Evolutionary conservation across 2,329 filamentous ascomycete species (phyloP), one percentile per base, ranked within the genome.

Genomic region (Colletotrichum paranaense): DNA sequence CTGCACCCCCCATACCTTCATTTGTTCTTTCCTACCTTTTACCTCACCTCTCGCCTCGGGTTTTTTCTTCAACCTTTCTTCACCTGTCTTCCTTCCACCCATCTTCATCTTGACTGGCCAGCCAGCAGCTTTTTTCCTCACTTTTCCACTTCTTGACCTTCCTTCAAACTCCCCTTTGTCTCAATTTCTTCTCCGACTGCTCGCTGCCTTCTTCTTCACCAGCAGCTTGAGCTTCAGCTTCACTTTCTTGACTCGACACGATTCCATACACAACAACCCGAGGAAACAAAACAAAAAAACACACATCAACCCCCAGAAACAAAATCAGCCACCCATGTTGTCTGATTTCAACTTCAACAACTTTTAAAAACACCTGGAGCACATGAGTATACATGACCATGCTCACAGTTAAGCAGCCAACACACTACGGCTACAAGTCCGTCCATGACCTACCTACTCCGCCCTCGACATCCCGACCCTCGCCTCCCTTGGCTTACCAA

Each of bases 391-490:
- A 79, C 66, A 79, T 76, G 82, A 90, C 84, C 84, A 90, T 91
- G 88, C 89, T 90, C 86, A 90, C 88, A 83, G 83, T 87, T 80
- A 90, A 86, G 84, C 88, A 91, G 87, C 87, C 88, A 84, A 83
- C 84, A 81, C 85, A 86, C 77, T 87, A 88, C 88, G 88, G 88
- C 85, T 89, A 89, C 84, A 86, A 85, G 85, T 87, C 88, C 81
- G 85, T 88, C 86, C 87, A 91, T 90, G 89, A 91, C 82, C 84
- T 90, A 79, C 89, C 88, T 78, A 90, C 87, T 82, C 88, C 88
- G 80, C 88, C 88, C 73, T 86, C 84, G 76, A 87, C 86, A 74
- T 87, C 85, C 78, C 87, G 87, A 84, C 83, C 85, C 79, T 90
- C 88, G 78, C 88, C 88, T 80, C 86, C 88, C 78, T 82, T 88